Evolutionary conservation across 768 basidiomycete genomes (phyloP), one percentile per base, ranked within the genome.

Genomic region (Phylloporus sp.): DNA sequence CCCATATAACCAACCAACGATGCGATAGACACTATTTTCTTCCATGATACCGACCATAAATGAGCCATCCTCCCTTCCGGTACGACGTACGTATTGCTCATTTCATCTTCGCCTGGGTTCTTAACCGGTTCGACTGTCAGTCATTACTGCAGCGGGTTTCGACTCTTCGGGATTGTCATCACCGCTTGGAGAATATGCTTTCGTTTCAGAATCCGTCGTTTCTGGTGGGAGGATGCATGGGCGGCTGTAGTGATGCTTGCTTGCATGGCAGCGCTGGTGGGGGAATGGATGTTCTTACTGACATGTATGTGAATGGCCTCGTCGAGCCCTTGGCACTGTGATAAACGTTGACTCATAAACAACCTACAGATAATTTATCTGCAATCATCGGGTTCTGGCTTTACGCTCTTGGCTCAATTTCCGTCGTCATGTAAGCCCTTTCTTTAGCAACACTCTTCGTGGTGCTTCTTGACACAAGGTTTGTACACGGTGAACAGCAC

Each of bases 321-420:
- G 35, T 18, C 16, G n/a, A n/a, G n/a, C n/a, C n/a, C n/a, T 36
- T 36, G 3, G n/a, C 13, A n/a, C n/a, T n/a, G n/a, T n/a, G n/a
- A n/a, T n/a, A n/a, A n/a, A n/a, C n/a, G n/a, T n/a, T 27, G 6
- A 36, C 22, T 39, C 13, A 39, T 20, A n/a, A 11, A 4, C 20
- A 16, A 39, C 12, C 4, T 6, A 23, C 16, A 58, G 58, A 47
- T 29, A n/a, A 22, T 12, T 23, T 45, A 13, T 10, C 38, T 6
- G 32, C 49, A 27, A 45, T 13, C 16, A 16, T 51, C 5, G 45
- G 39, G 11, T 48, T 20, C 26, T 57, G 56, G 58, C 24, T 54
- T 13, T 57, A 54, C 20, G 23, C 23, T 7, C 16, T 59, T 1
- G 48, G 34, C 11, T 54, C 31, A n/a, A 45, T 26, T 32, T 58